phyloP scores from a whole-genome alignment of 176 grass and related monocot genomes.

The Oryza glumipatula region DNA sequence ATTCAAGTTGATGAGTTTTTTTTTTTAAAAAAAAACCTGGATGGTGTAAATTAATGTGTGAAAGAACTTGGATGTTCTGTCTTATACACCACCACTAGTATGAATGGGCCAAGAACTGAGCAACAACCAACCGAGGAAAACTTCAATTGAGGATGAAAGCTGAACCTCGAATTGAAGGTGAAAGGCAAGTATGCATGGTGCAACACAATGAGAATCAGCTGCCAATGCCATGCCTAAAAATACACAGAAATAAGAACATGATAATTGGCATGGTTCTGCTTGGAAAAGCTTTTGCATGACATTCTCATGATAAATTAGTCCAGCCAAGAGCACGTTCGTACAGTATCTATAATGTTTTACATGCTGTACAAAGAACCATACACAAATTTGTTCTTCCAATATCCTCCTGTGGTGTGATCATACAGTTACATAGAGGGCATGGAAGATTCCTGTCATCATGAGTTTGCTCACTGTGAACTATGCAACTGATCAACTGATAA shows the following conservation, averaged over 20 bases:
- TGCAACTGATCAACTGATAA: slow-evolving; percentile 35
- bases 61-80: no score
- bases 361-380: slow-evolving; percentile 7
- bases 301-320: slow-evolving; percentile 18
- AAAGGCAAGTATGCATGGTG: no score
- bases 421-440: neutral
- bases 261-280: no score
- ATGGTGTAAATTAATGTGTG: no score
- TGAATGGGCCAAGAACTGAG: no score
- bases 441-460: slow-evolving; percentile 3
- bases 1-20: no score
- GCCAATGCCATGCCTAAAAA: neutral
- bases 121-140: no score
- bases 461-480: slow-evolving; percentile 38
- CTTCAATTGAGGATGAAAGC: no score
- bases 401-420: neutral
- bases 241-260: neutral
- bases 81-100: no score
- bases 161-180: no score
- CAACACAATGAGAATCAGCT: neutral
- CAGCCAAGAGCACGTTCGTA: slow-evolving; percentile 1
- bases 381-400: neutral
- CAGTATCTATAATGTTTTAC: neutral
- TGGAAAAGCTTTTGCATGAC: neutral
- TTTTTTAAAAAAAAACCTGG: no score